These are phyloP conservation scores for Fusarium duplospermum DNA, from an alignment of 2,329 filamentous ascomycete genomes.

Conservation along the genomic window DNA sequence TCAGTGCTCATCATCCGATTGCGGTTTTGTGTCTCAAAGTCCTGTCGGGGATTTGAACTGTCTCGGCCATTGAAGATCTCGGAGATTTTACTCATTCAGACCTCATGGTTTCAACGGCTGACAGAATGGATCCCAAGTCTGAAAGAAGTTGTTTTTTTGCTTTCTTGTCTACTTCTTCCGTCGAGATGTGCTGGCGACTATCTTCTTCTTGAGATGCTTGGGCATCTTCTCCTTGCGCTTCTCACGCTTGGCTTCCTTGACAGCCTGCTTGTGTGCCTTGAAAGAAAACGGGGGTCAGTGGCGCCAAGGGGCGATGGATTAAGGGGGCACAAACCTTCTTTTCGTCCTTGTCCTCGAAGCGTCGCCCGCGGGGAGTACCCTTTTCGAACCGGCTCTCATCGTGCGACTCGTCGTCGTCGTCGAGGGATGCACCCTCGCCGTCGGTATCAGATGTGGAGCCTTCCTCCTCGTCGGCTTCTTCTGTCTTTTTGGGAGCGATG, in stretches of 20 bases:
- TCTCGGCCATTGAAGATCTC: slow-evolving; percentile 1
- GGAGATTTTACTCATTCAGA: slow-evolving; percentile 1
- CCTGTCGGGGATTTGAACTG: not conserved
- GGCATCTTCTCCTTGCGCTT: slow-evolving; percentile 96
- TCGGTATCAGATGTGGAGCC: slow-evolving; percentile 55
- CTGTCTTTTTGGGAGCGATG: slow-evolving; percentile 53
- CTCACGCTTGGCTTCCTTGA: slow-evolving; percentile 96
- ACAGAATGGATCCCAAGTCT: not conserved
- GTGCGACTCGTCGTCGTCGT: slow-evolving; percentile 56
- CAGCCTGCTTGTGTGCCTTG: slow-evolving; percentile 79
- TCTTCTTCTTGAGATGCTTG: slow-evolving; percentile 93
- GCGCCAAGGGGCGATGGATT: not conserved
- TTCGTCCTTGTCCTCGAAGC: slow-evolving; percentile 90
- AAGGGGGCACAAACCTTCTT: slow-evolving; percentile 72
- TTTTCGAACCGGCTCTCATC: slow-evolving; percentile 71
- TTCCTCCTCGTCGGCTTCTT: slow-evolving; percentile 53
- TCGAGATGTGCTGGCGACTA: slow-evolving; percentile 72
- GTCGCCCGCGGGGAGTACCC: slow-evolving; percentile 79
- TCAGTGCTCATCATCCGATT: slow-evolving; percentile 63
- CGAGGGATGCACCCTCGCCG: slow-evolving; percentile 61
- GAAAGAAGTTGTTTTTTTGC: not conserved
- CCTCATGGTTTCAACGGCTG: slow-evolving; percentile 17
- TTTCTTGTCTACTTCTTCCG: slow-evolving; percentile 67
- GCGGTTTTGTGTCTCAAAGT: slow-evolving; percentile 6
- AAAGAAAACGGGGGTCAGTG: slow-evolving; percentile 37